Evolutionary conservation across 805 yeast species (phyloP), one percentile per base, ranked within the genome.

Genomic region (Yarrowia sp.): DNA sequence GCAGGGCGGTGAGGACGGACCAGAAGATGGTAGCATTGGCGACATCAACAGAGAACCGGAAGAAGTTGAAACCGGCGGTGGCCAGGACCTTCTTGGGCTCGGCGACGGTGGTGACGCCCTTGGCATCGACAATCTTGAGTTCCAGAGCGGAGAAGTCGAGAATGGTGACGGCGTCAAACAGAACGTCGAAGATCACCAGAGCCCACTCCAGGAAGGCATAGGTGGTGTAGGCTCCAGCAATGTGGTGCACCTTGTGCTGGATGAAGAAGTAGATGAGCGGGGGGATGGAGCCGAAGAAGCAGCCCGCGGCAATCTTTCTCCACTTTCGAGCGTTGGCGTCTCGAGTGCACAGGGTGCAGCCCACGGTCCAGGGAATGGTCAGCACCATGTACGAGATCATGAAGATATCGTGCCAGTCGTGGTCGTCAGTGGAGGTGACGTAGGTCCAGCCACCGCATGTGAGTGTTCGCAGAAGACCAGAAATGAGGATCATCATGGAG

Each of bases 381-480:
- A 94, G 82, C 1, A 92, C 84, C 69, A 95, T 89, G 78, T 95
- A 95, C 34, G 89, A 76, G 70, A 95, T 92, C 99, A 95, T 95
- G 76, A 94, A 94, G 50, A 95, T 86, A 75, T 95, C 98, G 76
- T 95, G 99, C 80, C 89, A 87, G 78, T 94, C 97, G 73, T 94
- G 98, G 76, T 95, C 97, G 77, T 95, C 99, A 0, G 98, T 92
- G 8, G 97, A 90, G 1, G 99, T 95, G 70, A 95, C 90, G 76
- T 95, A 95, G 9, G 96, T 97, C 98, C 98, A 95, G 13, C 98
- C 98, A 75, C 99, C 99, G 75, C 98, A 95, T 1, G 97, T 89
- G 68, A 95, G 84, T 0, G 99, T 95, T 78, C 99, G 86, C n/a
- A 90, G 66, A 1, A 90, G 69, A n/a, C 99, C 99, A 69, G 49